These are phyloP conservation scores for Tilletia horrida DNA, from an alignment of 1,284 basidiomycete species.

Conservation along the genomic window DNA sequence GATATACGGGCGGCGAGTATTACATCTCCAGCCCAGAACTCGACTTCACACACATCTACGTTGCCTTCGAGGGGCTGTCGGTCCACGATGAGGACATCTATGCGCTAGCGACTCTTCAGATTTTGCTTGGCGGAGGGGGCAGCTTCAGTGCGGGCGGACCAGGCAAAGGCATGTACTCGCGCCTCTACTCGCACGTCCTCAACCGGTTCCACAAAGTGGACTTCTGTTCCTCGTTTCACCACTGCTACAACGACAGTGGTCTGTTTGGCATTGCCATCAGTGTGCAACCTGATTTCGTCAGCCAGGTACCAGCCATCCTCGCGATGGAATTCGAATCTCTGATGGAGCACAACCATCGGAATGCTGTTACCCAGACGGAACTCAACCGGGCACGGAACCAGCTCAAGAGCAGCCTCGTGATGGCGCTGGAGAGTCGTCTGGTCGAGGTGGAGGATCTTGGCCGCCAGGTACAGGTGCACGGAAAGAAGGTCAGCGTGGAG, in stretches of 20 bases:
- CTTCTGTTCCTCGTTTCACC: conserved; percentile 96
- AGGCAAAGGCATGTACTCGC: conserved; percentile 98
- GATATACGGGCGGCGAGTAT: conserved; percentile 77
- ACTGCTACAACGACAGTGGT: conserved; percentile 92
- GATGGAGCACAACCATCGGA: conserved; percentile 55
- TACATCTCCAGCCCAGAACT: conserved; percentile 65
- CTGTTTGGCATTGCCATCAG: conserved; percentile 89
- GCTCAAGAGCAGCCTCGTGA: conserved; percentile 86
- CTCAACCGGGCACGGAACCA: conserved; percentile 89
- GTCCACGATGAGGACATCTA: conserved; percentile 94
- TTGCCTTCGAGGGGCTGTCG: conserved; percentile 86
- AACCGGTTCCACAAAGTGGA: conserved; percentile 92
- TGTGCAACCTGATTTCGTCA: conserved; percentile 69
- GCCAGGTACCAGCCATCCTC: conserved; percentile 75
- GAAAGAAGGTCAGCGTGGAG: conserved; percentile 76
- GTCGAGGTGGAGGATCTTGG: conserved; percentile 66
- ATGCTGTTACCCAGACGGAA: conserved; percentile 65
- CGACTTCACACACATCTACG: conserved; percentile 88
- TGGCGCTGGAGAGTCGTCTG: conserved; percentile 87
- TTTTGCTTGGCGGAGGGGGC: conserved; percentile 89
- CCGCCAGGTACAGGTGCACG: conserved; percentile 82
- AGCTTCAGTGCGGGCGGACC: conserved; percentile 94
- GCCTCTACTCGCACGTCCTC: conserved; percentile 93
- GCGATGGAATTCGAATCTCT: conserved; percentile 68
- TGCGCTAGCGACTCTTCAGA: conserved; percentile 88